Base-by-base conservation (phyloP, 148 eudicot genomes). In the Chenopodium suecicum region DNA sequence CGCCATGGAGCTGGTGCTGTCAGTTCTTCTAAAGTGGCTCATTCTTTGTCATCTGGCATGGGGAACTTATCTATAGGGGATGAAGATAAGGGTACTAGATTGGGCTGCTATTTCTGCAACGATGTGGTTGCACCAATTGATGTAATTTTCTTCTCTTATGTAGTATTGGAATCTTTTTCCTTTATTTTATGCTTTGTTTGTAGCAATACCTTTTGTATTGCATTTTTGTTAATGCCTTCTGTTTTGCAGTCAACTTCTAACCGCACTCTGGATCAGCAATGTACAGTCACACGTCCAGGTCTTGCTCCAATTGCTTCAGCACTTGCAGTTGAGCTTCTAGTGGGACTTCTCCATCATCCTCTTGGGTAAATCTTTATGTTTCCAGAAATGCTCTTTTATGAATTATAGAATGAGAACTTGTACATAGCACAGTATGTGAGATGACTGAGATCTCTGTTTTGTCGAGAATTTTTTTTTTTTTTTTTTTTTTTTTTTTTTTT, bases 261-360 rank as follows among this genome's bases (percentile, higher is more conserved):
- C 75, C 97, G 98, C 78, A 93, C 99, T 44, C 80, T 95, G 83
- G 99, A 95, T 84, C 99, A 95, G 90, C 99, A 95, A 77, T 95
- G 99, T 83, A 95, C 99, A 5, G 99, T 95, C 74, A 95, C 99
- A 75, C 97, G 99, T 74, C 99, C 99, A 41, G 99, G 99, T 69
- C 97, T 95, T 83, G 97, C 99, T 81, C 99, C 99, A 71, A 92
- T 95, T 85, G 99, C 99, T 62, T 95, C 99, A 9, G 88, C 98
- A 7, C 94, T 95, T 86, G 98, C 98, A 65, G 99, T 95, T 79
- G 99, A 95, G 83, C 94, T 95, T 79, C 80, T 95, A 75, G 98
- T 95, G 27, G 94, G 98, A 73, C 85, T 95, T 54, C 84, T 95
- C 67, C 99, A 95, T 87, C 97, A 95, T 83, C 98, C 97, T 69